These are phyloP conservation scores for Agaricus subrufescens DNA, from an alignment of 768 basidiomycete species.

Conservation along the genomic window DNA sequence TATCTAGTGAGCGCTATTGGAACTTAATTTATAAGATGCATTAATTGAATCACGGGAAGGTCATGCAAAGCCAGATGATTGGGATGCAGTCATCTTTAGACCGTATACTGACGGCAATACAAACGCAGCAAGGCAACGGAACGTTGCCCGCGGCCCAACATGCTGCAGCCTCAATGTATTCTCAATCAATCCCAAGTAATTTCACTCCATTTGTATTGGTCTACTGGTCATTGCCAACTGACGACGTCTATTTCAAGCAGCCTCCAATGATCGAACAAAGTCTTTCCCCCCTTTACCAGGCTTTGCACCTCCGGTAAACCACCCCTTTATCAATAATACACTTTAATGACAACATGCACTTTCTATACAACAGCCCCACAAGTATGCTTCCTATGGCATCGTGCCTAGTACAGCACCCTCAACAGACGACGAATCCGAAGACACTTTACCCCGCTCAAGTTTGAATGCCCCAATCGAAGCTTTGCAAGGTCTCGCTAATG, in stretches of 20 bases:
- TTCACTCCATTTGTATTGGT: constrained; percentile 18
- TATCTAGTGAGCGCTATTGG: constrained; percentile 55
- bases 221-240: constrained; percentile 29
- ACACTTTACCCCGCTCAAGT: constrained; percentile 76
- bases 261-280: constrained; percentile 27
- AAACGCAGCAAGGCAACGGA: constrained; percentile 31
- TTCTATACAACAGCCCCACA: constrained; percentile 58
- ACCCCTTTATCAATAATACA: constrained; percentile 6
- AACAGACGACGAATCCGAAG: constrained; percentile 90
- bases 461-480: constrained; percentile 94
- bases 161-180: constrained; percentile 21
- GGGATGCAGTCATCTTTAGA: constrained; percentile 90
- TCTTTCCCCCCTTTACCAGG: constrained; percentile 86
- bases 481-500: constrained; percentile 89
- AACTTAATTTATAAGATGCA: not conserved
- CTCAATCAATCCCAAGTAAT: constrained; percentile 18
- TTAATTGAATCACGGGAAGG: constrained; percentile 33
- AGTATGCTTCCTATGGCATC: constrained; percentile 89
- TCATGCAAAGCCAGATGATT: constrained; percentile 93
- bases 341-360: constrained; percentile 12
- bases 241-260: constrained; percentile 34
- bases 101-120: constrained; percentile 71
- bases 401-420: constrained; percentile 79
- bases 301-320: constrained; percentile 79
- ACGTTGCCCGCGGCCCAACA: constrained; percentile 31